Evolutionary conservation across 495 filamentous ascomycete genomes (phyloP), one percentile per base, ranked within the genome.

Genomic region (Penicillium egyptiacum): DNA sequence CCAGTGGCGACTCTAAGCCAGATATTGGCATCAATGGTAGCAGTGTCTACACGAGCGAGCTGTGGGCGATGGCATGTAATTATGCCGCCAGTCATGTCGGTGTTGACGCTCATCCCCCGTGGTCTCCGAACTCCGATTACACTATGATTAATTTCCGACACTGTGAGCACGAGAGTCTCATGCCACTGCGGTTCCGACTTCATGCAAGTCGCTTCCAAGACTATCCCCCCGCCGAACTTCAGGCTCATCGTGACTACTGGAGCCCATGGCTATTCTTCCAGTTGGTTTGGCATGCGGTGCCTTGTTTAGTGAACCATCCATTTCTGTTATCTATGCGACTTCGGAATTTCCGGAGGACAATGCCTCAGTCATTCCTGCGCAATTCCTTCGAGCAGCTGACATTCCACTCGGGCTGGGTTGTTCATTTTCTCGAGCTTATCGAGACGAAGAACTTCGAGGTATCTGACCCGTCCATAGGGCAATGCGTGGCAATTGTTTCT

Each of bases 251-350:
- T 4, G 69, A 73, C 33, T 78, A 76, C 51, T 79, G 76, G 75
- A 69, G 69, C 0, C 75, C 76, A 11, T 79, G 74, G 73, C 53
- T 79, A 9, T 76, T 75, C 41, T 65, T 74, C 22, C 76, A 79
- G 52, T 61, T 77, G 5, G 57, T 70, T 1, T 79, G 70, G 61
- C 74, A 75, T 59, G 70, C 76, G 3, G 73, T 76, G 17, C 68
- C 74, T 4, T 75, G 71, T 53, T 46, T 79, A 2, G 56, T 77
- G 12, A 77, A 77, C 43, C 76, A 79, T 50, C 75, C 76, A 1
- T 71, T 79, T 39, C 62, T 79, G 9, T 56, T 79, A 8, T 76
- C 74, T 9, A 64, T 77, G 50, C 65, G 76, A 16, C 61, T 79
- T 16, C 60, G 71, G 23, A 77, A 70, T 17, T 74, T 76, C 49